These are phyloP conservation scores for Tardiomyces blankii DNA, from an alignment of 1,139 yeast genomes.

Conservation along the genomic window DNA sequence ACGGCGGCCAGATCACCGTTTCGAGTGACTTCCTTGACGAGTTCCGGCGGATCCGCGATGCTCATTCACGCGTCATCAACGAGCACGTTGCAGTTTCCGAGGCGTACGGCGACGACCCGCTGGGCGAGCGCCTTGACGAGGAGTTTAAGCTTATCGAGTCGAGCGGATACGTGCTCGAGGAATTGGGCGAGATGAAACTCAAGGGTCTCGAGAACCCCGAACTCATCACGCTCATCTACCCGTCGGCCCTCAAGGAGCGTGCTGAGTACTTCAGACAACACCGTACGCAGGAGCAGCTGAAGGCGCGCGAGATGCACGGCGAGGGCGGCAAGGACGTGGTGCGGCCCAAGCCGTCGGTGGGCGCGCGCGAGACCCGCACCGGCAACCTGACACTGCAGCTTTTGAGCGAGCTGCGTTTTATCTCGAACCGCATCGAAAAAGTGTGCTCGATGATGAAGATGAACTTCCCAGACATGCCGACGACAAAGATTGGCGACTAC, in stretches of 20 bases:
- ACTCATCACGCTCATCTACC: slow-evolving; percentile 67
- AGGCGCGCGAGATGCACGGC: neutral
- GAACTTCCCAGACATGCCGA: slow-evolving; percentile 18
- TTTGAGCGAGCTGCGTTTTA: neutral
- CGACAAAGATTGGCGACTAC: slow-evolving; percentile 12
- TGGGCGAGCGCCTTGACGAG: slow-evolving; percentile 1
- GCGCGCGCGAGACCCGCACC: neutral
- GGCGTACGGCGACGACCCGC: slow-evolving; percentile 45
- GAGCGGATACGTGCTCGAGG: slow-evolving; percentile 59
- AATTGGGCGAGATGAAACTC: slow-evolving; percentile 76
- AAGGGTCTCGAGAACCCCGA: slow-evolving; percentile 96
- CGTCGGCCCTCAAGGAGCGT: slow-evolving; percentile 39
- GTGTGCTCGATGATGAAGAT: slow-evolving; percentile 14
- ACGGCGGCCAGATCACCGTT: slow-evolving; percentile 93
- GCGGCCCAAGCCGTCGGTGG: no score
- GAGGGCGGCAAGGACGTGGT: neutral
- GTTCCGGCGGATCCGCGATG: slow-evolving; percentile 44
- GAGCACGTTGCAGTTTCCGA: slow-evolving; percentile 32
- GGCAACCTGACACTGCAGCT: slow-evolving; percentile 1
- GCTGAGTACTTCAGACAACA: slow-evolving; percentile 1
- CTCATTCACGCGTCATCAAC: slow-evolving; percentile 36
- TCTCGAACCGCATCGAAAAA: slow-evolving; percentile 1
- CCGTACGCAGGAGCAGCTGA: neutral
- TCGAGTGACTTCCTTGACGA: slow-evolving; percentile 75
- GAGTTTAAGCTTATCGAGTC: slow-evolving; percentile 52